phyloP scores from a whole-genome alignment of 306 rosid genomes.

The Biancaea sappan region DNA sequence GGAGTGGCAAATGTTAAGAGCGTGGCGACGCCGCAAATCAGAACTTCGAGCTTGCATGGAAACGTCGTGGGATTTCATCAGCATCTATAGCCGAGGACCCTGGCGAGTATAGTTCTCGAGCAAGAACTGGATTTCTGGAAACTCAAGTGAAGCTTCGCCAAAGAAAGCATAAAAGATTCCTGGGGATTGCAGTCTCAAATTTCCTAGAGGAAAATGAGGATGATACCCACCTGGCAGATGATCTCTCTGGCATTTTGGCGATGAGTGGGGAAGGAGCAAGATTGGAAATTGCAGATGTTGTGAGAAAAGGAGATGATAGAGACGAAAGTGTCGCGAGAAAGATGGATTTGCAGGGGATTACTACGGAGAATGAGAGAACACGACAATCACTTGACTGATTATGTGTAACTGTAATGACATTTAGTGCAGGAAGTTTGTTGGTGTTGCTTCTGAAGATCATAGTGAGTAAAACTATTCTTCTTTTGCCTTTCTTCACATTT shows the following conservation, averaged over 20 bases:
- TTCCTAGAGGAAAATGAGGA: constrained; percentile 60
- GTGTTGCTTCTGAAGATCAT: no score
- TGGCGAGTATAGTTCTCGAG: constrained; percentile 49
- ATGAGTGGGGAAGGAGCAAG: constrained; percentile 44
- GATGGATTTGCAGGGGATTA: constrained; percentile 50
- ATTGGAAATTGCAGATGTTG: constrained; percentile 40
- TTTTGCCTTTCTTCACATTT: no score
- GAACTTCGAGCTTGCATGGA: constrained; percentile 39
- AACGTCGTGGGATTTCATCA: constrained; percentile 43
- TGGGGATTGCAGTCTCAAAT: constrained; percentile 22
- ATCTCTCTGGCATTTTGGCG: constrained; percentile 50
- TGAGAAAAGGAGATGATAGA: constrained; percentile 49
- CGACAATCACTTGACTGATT: no score
- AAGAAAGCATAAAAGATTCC: constrained; percentile 30
- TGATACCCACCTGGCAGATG: constrained; percentile 47
- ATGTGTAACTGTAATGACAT: no score
- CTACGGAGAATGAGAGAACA: constrained; percentile 55
- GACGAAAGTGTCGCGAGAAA: constrained; percentile 46
- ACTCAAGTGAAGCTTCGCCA: constrained; percentile 52
- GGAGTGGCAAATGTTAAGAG: constrained; percentile 55
- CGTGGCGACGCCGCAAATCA: constrained; percentile 45
- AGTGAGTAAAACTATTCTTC: no score
- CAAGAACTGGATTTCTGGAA: constrained; percentile 53
- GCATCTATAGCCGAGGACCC: constrained; percentile 47
- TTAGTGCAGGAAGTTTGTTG: no score